Conservation (phyloP, 2,329 filamentous ascomycete species). For the Cytospora piceae region DNA sequence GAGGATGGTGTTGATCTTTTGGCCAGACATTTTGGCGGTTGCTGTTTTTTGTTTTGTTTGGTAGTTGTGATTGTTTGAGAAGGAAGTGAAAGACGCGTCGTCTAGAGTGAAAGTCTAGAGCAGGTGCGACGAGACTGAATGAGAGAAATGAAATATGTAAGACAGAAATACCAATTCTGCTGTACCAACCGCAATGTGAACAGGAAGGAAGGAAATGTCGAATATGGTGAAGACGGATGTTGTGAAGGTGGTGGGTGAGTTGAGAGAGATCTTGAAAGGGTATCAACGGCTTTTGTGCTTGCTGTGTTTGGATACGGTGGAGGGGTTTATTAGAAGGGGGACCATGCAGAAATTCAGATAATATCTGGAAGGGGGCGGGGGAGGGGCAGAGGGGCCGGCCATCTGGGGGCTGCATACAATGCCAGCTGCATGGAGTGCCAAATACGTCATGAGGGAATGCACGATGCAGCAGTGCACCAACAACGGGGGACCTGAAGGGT, state of each 20-base stretch:
- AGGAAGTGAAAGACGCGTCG: background rate
- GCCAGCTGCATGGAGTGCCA: background rate
- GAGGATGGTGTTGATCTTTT: slow-evolving; percentile 69
- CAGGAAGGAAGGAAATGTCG: slow-evolving; percentile 12
- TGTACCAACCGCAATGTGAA: slow-evolving; percentile 9
- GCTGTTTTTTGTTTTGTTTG: background rate
- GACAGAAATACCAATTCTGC: slow-evolving; percentile 25
- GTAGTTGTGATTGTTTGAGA: background rate
- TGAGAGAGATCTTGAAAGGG: slow-evolving; percentile 8
- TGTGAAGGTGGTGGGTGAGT: background rate
- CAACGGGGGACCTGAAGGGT: slow-evolving; percentile 1
- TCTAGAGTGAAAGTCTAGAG: slow-evolving; percentile 9
- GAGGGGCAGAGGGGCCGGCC: background rate
- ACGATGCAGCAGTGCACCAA: slow-evolving; percentile 4
- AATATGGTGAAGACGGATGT: slow-evolving; percentile 1
- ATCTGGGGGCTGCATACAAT: background rate
- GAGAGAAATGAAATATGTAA: background rate
- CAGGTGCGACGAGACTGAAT: slow-evolving; percentile 1
- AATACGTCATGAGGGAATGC: slow-evolving; percentile 20
- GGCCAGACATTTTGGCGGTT: slow-evolving; percentile 25
- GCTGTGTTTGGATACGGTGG: background rate
- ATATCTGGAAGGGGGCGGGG: background rate
- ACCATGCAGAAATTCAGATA: background rate
- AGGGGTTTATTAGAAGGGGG: slow-evolving; percentile 6
- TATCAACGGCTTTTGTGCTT: slow-evolving; percentile 15